phyloP scores from a whole-genome alignment of 768 basidiomycete genomes.

The Tylopilus sp. region DNA sequence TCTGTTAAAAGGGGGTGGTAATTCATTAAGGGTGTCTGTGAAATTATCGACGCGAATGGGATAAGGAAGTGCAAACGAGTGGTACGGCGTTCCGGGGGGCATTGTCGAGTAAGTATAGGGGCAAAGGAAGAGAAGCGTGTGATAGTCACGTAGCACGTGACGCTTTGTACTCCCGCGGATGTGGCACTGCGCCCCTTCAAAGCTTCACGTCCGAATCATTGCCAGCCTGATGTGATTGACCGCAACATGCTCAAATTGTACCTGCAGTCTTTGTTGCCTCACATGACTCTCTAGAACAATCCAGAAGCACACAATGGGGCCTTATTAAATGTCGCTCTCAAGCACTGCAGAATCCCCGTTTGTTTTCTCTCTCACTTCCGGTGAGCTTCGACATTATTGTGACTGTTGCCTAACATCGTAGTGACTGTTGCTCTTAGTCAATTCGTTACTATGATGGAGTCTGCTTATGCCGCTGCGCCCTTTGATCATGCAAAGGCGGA shows the following conservation, averaged over 20 bases:
- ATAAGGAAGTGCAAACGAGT: slow-evolving; percentile 76
- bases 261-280: no score
- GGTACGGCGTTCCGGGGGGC: slow-evolving; percentile 75
- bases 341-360: no score
- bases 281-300: no score
- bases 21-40: slow-evolving; percentile 37
- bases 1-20: slow-evolving; percentile 31
- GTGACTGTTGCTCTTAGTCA: background rate
- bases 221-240: no score
- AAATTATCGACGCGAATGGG: slow-evolving; percentile 88
- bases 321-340: no score
- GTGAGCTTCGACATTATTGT: background rate
- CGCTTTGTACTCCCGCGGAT: no score
- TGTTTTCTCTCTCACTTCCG: background rate
- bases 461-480: slow-evolving; percentile 8
- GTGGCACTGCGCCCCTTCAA: no score
- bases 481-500: slow-evolving; percentile 21
- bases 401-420: background rate
- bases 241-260: no score
- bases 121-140: slow-evolving; percentile 3
- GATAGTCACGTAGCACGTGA: background rate
- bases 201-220: no score
- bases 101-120: slow-evolving; percentile 36
- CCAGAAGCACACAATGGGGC: no score
- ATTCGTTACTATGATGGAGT: background rate